A percentile compares a stretch with the other conserved stretches of the same genome.
Conservation (phyloP, 805 yeast species). For the Ogataea populi-albae region DNA sequence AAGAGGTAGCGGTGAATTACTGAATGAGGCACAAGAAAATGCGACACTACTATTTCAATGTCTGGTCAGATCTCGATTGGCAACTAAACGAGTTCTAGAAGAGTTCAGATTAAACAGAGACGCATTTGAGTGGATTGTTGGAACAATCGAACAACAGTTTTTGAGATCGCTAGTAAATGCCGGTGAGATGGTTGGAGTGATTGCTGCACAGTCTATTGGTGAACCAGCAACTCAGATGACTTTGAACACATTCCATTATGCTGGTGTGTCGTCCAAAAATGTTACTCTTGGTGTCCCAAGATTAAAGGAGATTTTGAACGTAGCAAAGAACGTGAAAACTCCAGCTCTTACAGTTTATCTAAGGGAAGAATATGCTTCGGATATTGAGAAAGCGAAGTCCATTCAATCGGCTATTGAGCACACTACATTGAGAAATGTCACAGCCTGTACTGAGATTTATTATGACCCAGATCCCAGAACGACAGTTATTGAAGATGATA, state of each 20-base stretch:
- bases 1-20: constrained; percentile 74
- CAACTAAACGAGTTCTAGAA: constrained; percentile 85
- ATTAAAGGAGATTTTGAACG: constrained; percentile 95
- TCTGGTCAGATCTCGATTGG: constrained; percentile 86
- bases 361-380: constrained; percentile 73
- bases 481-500: constrained; percentile 95
- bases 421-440: constrained; percentile 89
- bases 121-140: constrained; percentile 94
- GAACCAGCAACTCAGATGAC: constrained; percentile 99
- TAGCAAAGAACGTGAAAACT: constrained; percentile 98
- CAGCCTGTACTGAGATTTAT: constrained; percentile 95
- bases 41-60: constrained; percentile 90
- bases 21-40: constrained; percentile 84
- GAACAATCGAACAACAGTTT: constrained; percentile 92
- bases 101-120: constrained; percentile 81
- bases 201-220: constrained; percentile 97
- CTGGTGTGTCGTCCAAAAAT: constrained; percentile 95
- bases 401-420: constrained; percentile 97
- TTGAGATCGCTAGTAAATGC: constrained; percentile 90
- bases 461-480: constrained; percentile 98
- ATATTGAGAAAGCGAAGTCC: constrained; percentile 90
- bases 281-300: constrained; percentile 98
- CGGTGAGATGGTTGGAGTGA: constrained; percentile 98
- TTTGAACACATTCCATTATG: constrained; percentile 94
- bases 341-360: constrained; percentile 97